phyloP scores from a whole-genome alignment of 1,284 basidiomycete genomes.

The Inonotus obliquus region DNA sequence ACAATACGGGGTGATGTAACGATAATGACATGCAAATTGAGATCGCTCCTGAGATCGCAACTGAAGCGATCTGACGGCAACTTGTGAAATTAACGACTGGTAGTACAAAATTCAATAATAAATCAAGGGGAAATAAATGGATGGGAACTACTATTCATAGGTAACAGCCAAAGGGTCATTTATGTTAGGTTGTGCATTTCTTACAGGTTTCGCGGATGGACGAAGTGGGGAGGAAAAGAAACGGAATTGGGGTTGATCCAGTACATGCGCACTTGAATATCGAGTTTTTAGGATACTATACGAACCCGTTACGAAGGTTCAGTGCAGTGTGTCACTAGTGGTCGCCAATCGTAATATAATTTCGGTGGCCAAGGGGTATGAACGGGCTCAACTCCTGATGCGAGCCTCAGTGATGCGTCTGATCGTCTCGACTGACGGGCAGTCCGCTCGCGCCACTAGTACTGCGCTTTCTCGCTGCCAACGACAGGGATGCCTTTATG shows the following conservation, averaged over 20 bases:
- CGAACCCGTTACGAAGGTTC: not conserved
- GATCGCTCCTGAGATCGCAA: no score
- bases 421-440: conserved; percentile 6
- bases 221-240: not conserved
- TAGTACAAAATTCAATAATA: no score
- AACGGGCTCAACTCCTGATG: not conserved
- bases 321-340: not conserved
- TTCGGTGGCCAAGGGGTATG: not conserved
- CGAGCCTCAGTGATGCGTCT: not conserved
- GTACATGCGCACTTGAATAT: not conserved
- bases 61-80: no score
- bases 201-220: not conserved
- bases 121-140: no score
- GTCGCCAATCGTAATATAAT: not conserved
- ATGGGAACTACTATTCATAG: no score
- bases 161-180: no score
- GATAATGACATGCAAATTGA: no score
- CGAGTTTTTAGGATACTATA: no score
- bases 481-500: conserved; percentile 21
- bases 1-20: no score
- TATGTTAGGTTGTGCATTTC: no score
- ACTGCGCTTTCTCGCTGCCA: conserved; percentile 18
- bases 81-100: no score
- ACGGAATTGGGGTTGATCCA: not conserved
- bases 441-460: conserved; percentile 17